Evolutionary conservation across 2,329 filamentous ascomycete species (phyloP), one percentile per base, ranked within the genome.

Genomic region (Seiridium cupressi): DNA sequence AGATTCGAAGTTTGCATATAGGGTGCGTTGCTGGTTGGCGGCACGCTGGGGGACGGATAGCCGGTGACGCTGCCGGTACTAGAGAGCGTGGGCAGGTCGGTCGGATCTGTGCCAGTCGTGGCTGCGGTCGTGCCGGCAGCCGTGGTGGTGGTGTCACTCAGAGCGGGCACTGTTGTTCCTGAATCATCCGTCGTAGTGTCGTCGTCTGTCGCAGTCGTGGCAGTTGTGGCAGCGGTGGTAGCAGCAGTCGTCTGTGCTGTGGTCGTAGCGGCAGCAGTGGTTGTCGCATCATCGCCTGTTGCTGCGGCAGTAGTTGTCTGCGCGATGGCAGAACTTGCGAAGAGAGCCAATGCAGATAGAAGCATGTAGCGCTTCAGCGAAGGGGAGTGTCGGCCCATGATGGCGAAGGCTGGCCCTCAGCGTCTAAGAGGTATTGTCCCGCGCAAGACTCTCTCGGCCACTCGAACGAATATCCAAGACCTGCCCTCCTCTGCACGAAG

Each of bases 1-100:
- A 93, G 81, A 57, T 78, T 88, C 1, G 93, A 96, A 69, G 89
- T 88, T 71, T 93, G 89, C 92, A 98, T 97, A 73, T 92, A 99
- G 13, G 94, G 93, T 4, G 95, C 95, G 70, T 89, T 86, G 44
- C 85, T 82, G 3, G 91, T 97, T 34, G 93, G 90, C 6, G 95
- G 95, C 3, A 98, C 89, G 34, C 87, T 84, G 3, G 92, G 82
- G 1, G 90, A 78, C 4, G 93, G 91, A 64, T 90, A 90, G 31
- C 32, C 13, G 64, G 81, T 83, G 77, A 64, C 83, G 84, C 6
- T 81, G 47, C 31, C 77, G 51, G 88, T 76, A 44, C 81, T 84
- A 9, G 87, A 85, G 47, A 87, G 72, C 56, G 65, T 56, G 36
- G 57, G 42, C 10, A 51, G 13, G 38, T 7, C 38, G 38, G 38